Evolutionary conservation across 306 rosid species (phyloP).

Genomic region (Lagenaria siceraria): DNA sequence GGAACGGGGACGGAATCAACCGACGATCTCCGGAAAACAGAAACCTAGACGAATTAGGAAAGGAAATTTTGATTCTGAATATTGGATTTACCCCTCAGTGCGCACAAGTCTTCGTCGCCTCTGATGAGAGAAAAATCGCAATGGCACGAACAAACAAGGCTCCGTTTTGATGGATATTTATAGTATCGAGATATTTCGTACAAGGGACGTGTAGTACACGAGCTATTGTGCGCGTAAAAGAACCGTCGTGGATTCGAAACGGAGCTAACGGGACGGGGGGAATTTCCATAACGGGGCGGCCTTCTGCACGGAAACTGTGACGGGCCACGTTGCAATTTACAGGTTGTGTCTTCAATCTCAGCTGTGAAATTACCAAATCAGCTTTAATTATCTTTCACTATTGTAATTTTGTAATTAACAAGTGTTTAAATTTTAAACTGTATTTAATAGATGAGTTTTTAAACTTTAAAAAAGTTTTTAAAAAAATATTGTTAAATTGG

Average conservation of each 20-base stretch:
- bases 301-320: constrained; percentile 3
- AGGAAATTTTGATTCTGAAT: neutral
- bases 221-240: neutral
- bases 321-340: neutral
- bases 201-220: neutral
- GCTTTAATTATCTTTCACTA: neutral
- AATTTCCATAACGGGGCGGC: constrained; percentile 5
- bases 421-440: too few relatives aligned
- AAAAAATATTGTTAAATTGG: too few relatives aligned
- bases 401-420: neutral
- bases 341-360: neutral
- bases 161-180: constrained; percentile 3
- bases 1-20: neutral
- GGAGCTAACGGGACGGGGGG: neutral
- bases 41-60: neutral
- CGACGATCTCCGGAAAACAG: neutral
- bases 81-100: neutral
- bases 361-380: neutral
- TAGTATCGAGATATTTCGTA: neutral
- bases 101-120: neutral
- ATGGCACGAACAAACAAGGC: neutral
- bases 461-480: too few relatives aligned
- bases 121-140: neutral
- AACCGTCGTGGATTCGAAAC: neutral
- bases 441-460: too few relatives aligned